Evolutionary conservation across 129 eudicot species (phyloP).

Genomic region (Escallonia herrerae): DNA sequence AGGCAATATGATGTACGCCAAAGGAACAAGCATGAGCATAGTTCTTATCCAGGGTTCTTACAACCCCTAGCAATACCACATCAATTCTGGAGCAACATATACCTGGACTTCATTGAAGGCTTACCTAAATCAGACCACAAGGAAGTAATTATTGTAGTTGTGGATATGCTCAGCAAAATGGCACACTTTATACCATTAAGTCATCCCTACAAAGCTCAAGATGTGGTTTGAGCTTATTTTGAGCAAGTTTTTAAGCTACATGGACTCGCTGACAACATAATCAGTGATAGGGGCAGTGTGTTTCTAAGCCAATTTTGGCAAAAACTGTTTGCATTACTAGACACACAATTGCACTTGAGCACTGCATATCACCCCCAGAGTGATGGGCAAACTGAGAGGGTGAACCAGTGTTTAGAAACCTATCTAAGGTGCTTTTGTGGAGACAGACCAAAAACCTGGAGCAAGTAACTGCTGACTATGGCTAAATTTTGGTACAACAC

Average conservation of each 20-base stretch:
- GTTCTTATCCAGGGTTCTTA: too few species aligned
- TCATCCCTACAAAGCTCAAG: conserved; percentile 1
- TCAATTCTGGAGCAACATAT: too few species aligned
- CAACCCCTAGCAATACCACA: too few species aligned
- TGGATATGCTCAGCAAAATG: conserved; percentile 1
- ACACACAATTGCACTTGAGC: background rate
- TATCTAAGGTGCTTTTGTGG: background rate
- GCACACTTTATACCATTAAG: too few species aligned
- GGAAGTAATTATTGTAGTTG: background rate
- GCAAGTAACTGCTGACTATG: background rate
- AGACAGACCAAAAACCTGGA: background rate
- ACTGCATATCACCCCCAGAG: conserved; percentile 3
- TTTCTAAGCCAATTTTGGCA: conserved; percentile 1
- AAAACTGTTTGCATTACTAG: background rate
- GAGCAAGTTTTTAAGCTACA: background rate
- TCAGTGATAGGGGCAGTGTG: too few species aligned
- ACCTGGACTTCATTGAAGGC: too few species aligned
- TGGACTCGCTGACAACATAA: background rate
- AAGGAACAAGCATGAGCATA: too few species aligned
- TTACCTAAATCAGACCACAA: too few species aligned
- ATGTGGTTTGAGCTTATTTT: background rate
- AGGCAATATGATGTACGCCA: too few species aligned
- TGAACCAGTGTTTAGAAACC: conserved; percentile 2
- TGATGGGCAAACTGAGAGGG: conserved; percentile 7
- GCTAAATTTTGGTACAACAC: conserved; percentile 6